Base-by-base conservation (phyloP, 495 filamentous ascomycete species). In the Rusavskia elegans region DNA sequence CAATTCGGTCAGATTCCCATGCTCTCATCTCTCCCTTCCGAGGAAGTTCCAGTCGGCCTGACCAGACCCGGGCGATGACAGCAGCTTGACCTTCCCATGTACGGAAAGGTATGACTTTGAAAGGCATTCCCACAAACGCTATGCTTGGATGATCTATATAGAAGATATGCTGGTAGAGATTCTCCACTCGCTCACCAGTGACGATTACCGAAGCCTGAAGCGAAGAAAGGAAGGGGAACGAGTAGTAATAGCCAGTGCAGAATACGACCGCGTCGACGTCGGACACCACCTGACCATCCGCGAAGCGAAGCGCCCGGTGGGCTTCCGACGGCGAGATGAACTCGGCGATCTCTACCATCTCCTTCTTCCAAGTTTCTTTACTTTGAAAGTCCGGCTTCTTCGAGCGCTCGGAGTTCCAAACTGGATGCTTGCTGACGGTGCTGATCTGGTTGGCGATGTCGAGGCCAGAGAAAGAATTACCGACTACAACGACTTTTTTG, bases 71-170 rank as follows among this genome's bases (percentile, higher is more conserved):
- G 13, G 87, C 79, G 51, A 95, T 74, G 2, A 84, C 72, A 10
- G 86, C 80, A 3, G 78, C 81, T 61, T 95, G 89, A n/a, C 74
- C 77, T 61, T 95, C 85, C 1, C 80, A 70, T 6, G 89, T 59
- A 3, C 84, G 81, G 59, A 95, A 95, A 2, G 90, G 89, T 23
- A 93, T 81, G 11, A 94, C 78, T 55, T 84, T 83, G 55, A 87
- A 82, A 3, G 82, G 78, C 20, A 96, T 67, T 0, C 76, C 83
- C 0, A 83, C 72, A 56, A 95, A 89, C 2, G 80, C 82, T 4
- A 98, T 68, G 0, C 87, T 90, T 3, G 89, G 86, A 48, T 85
- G 76, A 3, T 76, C 66, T 14, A 76, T 80, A 60, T 84, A 82
- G 63, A 95, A 83, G 5, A 95, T 62, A 51, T 96, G 85, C 53